A percentile compares a stretch with the other conserved stretches of the same genome.
phyloP scores from a whole-genome alignment of 169 alveolate species.

The Plasmodium berghei region DNA sequence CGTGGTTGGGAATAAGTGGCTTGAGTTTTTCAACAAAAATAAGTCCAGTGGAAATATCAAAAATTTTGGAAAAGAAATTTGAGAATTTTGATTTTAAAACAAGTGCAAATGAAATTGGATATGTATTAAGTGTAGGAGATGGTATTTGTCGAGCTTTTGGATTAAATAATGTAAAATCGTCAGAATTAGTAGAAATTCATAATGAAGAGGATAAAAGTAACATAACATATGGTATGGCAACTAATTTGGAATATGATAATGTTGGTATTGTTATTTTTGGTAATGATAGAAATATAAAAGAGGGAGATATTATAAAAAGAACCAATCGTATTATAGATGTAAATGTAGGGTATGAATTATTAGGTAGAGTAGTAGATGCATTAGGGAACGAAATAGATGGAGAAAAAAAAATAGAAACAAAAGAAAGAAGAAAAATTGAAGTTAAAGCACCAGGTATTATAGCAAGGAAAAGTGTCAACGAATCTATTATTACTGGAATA shows the following conservation, averaged over 20 bases:
- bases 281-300: conserved; percentile 95
- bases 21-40: conserved; percentile 81
- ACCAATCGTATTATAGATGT: conserved; percentile 97
- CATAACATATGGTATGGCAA: conserved; percentile 97
- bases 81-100: conserved; percentile 87
- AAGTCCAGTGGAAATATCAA: conserved; percentile 90
- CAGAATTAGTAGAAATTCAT: conserved; percentile 96
- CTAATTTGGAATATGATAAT: conserved; percentile 97
- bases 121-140: conserved; percentile 97
- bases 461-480: conserved; percentile 96
- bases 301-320: conserved; percentile 95
- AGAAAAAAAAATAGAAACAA: conserved; percentile 91
- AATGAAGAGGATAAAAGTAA: conserved; percentile 55
- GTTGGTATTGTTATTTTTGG: conserved; percentile 98
- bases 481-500: conserved; percentile 97
- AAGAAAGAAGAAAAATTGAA: conserved; percentile 94
- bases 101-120: conserved; percentile 92
- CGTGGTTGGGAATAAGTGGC: neutral
- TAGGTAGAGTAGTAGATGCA: conserved; percentile 98
- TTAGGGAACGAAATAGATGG: conserved; percentile 98
- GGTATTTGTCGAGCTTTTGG: conserved; percentile 98
- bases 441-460: conserved; percentile 99
- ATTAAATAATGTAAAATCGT: conserved; percentile 95
- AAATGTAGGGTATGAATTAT: conserved; percentile 96
- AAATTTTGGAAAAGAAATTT: conserved; percentile 85